Conservation (phyloP, 768 basidiomycete genomes). For the Daedaleopsis nitida region DNA sequence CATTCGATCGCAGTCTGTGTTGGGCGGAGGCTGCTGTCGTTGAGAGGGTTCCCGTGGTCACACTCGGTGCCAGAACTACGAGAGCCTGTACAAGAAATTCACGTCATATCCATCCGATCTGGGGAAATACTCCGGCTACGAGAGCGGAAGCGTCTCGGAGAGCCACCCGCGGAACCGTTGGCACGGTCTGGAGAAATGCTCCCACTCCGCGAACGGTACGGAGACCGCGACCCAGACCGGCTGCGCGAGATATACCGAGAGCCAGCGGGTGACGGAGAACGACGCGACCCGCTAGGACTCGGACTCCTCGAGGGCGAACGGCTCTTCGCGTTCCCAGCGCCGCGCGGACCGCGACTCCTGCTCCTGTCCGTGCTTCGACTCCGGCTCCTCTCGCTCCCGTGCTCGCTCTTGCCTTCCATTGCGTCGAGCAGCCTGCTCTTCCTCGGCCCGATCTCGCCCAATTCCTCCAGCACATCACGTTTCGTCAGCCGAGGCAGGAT, state of each 20-base stretch:
- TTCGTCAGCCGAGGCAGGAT: conserved; percentile 90
- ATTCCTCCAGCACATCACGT: conserved; percentile 88
- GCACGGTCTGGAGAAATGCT: conserved; percentile 55
- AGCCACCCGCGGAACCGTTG: conserved; percentile 22
- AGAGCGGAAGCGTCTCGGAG: conserved; percentile 41
- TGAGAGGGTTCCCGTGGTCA: too few relatives aligned
- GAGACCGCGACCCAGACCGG: conserved; percentile 42
- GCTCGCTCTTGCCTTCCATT: conserved; percentile 72
- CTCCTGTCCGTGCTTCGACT: conserved; percentile 37
- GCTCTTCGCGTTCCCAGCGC: conserved; percentile 1
- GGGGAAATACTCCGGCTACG: conserved; percentile 5
- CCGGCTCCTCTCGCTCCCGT: conserved; percentile 42
- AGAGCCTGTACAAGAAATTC: background rate
- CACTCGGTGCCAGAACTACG: too few relatives aligned
- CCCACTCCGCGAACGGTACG: conserved; percentile 55
- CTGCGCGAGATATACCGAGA: conserved; percentile 69
- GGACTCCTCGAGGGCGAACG: conserved; percentile 12
- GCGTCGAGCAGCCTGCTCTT: conserved; percentile 87
- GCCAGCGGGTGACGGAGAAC: conserved; percentile 41
- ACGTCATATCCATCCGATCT: conserved; percentile 7
- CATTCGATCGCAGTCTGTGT: too few relatives aligned
- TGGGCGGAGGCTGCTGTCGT: too few relatives aligned
- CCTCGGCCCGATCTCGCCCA: conserved; percentile 82
- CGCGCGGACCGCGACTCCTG: conserved; percentile 6
- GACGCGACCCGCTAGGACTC: conserved; percentile 29